These are phyloP conservation scores for Eudorina sp. DNA, from an alignment of 139 green algal species.

Conservation along the genomic window DNA sequence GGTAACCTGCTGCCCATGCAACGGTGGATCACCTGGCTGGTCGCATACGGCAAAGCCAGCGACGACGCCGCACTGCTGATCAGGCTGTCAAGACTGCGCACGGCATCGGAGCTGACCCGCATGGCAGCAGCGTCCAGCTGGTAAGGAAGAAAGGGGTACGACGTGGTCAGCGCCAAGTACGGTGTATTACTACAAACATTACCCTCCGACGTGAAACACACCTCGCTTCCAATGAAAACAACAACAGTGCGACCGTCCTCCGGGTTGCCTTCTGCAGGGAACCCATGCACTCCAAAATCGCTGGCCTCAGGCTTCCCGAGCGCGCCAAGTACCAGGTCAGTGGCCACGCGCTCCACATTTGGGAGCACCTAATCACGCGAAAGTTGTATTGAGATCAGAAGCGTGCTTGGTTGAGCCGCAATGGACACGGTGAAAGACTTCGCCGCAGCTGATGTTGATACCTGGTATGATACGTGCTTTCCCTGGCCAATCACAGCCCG, in stretches of 20 bases:
- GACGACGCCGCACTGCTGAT: constrained; percentile 28
- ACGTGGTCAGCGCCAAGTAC: no score
- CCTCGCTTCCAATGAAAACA: constrained; percentile 40
- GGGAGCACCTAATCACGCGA: background rate
- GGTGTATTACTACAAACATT: no score
- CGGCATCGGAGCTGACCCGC: constrained; percentile 2
- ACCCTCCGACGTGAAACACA: no score
- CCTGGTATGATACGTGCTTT: constrained; percentile 47
- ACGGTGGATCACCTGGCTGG: constrained; percentile 43
- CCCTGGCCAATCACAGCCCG: background rate
- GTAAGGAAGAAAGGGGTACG: no score
- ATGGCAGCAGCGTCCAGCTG: constrained; percentile 46
- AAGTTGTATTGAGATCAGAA: background rate
- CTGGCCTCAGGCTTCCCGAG: constrained; percentile 4
- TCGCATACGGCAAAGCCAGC: constrained; percentile 42
- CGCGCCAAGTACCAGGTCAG: constrained; percentile 13
- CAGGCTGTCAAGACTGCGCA: background rate
- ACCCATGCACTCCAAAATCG: background rate
- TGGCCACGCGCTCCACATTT: constrained; percentile 28
- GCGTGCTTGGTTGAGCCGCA: no score
- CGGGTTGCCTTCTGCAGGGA: background rate
- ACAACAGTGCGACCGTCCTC: constrained; percentile 14
- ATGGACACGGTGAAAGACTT: no score
- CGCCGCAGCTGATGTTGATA: background rate
- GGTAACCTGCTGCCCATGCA: no score